These are phyloP conservation scores for Silene conica DNA, from an alignment of 148 eudicot genomes.

Conservation along the genomic window DNA sequence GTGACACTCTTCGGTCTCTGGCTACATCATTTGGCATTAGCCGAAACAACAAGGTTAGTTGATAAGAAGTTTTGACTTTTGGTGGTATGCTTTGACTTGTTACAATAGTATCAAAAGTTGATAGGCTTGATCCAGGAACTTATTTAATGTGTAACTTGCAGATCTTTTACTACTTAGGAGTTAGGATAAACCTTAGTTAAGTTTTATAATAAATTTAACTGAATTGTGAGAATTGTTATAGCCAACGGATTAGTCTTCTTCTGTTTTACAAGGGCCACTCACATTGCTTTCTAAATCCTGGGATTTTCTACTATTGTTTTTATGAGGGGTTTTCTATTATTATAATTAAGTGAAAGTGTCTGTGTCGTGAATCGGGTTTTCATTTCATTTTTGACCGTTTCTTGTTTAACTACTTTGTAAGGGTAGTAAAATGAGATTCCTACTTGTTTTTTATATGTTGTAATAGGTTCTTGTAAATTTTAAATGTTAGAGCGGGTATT, in stretches of 20 bases:
- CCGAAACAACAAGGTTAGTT: constrained; percentile 80
- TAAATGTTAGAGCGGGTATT: neutral
- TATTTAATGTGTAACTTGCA: neutral
- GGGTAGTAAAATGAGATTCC: constrained; percentile 2
- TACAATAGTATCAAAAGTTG: neutral
- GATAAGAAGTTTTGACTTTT: neutral
- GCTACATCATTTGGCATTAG: constrained; percentile 90
- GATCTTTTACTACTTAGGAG: neutral
- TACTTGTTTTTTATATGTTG: neutral
- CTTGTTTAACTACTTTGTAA: neutral
- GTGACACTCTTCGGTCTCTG: constrained; percentile 87
- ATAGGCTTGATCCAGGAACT: neutral
- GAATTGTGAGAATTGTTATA: neutral
- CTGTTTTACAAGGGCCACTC: neutral
- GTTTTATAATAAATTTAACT: neutral
- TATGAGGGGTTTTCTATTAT: neutral
- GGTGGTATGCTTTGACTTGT: neutral
- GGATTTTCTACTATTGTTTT: neutral
- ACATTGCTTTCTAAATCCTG: neutral
- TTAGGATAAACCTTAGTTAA: neutral
- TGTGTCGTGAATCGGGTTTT: neutral
- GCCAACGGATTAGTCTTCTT: neutral
- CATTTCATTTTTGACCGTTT: neutral
- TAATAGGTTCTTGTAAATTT: neutral
- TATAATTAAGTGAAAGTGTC: neutral